A percentile compares a stretch with the other conserved stretches of the same genome.
Evolutionary conservation across 345 rosid species (phyloP).

Genomic region (Pugionium cornutum): DNA sequence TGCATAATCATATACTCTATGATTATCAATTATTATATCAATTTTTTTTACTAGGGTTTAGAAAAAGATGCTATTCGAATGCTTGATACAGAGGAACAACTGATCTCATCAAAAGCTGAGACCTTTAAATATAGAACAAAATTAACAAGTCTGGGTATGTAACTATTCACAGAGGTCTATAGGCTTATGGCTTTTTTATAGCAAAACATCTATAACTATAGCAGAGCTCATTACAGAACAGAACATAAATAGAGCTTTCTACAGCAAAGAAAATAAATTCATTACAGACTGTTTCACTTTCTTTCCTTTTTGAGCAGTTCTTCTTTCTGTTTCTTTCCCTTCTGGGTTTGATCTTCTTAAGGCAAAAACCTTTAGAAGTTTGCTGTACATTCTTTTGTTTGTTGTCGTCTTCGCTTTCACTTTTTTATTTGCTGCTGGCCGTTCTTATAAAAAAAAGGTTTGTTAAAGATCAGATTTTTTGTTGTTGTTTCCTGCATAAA

Average conservation of each 20-base stretch:
- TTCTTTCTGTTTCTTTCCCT: conserved; percentile 21
- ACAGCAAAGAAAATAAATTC: conserved; percentile 3
- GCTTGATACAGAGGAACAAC: conserved; percentile 41
- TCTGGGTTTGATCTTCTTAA: conserved; percentile 18
- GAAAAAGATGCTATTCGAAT: conserved; percentile 32
- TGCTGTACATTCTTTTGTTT: conserved; percentile 12
- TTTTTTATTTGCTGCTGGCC: conserved; percentile 7
- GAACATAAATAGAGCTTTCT: conserved; percentile 38
- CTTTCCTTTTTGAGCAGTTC: conserved; percentile 8
- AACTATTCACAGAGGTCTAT: conserved; percentile 1
- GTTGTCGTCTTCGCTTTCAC: conserved; percentile 6
- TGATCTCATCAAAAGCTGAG: conserved; percentile 42
- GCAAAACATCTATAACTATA: conserved; percentile 33
- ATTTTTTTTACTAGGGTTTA: conserved; percentile 23
- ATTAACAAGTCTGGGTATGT: conserved; percentile 31
- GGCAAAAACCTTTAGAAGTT: not conserved
- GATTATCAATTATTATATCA: conserved; percentile 22
- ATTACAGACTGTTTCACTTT: conserved; percentile 23
- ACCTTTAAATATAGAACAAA: conserved; percentile 7
- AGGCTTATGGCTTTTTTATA: conserved; percentile 39
- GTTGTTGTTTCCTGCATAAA: not conserved
- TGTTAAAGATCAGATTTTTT: conserved; percentile 1
- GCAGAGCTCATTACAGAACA: conserved; percentile 29
- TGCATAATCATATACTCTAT: conserved; percentile 40
- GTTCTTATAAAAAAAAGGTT: conserved; percentile 24